These are phyloP conservation scores for Oryza nivara DNA, from an alignment of 176 grass and related monocot genomes.

Conservation along the genomic window DNA sequence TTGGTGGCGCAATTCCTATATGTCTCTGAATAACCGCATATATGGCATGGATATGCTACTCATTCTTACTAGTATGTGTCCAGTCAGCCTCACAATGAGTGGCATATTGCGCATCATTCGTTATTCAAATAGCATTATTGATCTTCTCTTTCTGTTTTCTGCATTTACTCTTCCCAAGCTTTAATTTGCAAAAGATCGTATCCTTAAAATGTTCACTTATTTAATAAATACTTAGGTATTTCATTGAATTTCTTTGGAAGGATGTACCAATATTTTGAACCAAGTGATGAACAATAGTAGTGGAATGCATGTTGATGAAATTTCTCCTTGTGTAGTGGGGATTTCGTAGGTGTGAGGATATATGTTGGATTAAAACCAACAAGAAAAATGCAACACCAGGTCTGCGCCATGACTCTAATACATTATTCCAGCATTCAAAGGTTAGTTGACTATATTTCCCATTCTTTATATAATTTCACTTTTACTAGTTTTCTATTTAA, in stretches of 20 bases:
- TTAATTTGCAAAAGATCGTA: background rate
- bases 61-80: background rate
- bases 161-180: background rate
- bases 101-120: background rate
- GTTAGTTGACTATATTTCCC: slow-evolving; percentile 29
- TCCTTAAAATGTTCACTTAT: background rate
- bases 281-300: background rate
- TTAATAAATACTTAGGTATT: background rate
- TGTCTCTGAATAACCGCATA: background rate
- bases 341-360: slow-evolving; percentile 94
- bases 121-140: background rate
- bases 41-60: background rate
- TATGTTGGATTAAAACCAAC: slow-evolving; percentile 96
- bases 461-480: background rate
- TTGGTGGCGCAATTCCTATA: background rate
- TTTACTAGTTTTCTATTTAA: slow-evolving; percentile 22
- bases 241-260: background rate
- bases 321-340: slow-evolving; percentile 67
- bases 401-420: slow-evolving; percentile 85
- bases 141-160: background rate
- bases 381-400: slow-evolving; percentile 81
- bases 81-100: background rate
- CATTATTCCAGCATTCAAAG: slow-evolving; percentile 87
- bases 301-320: background rate
- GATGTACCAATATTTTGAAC: background rate